Evolutionary conservation across 305 asterid genomes (phyloP).

Genomic region (Fraxinus dipetala): DNA sequence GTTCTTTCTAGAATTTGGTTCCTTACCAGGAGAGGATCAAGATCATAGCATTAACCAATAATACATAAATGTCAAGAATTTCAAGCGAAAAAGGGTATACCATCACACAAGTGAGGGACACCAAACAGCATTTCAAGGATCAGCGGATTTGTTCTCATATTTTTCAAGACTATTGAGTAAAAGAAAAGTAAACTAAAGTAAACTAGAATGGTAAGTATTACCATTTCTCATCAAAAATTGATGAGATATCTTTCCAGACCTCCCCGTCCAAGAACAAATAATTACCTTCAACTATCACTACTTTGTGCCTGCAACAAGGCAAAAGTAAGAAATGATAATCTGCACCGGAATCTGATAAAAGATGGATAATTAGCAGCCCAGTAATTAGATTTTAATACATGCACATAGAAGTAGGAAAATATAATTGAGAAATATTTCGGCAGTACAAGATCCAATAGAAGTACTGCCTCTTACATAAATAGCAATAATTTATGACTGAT

Average conservation of each 20-base stretch:
- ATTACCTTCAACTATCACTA: conserved; percentile 89
- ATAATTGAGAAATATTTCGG: conserved; percentile 11
- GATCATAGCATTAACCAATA: not conserved
- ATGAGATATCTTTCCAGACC: conserved; percentile 75
- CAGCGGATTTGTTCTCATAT: not conserved
- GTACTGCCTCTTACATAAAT: not conserved
- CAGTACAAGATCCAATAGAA: not conserved
- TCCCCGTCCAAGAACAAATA: conserved; percentile 78
- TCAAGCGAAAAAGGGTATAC: not conserved
- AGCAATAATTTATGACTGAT: not conserved
- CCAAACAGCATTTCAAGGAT: not conserved
- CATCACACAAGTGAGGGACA: not conserved
- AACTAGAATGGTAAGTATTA: conserved; percentile 23
- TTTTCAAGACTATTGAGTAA: conserved; percentile 8
- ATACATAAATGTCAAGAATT: not conserved
- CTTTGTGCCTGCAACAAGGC: conserved; percentile 70
- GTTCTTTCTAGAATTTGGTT: not conserved
- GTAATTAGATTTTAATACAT: conserved; percentile 8
- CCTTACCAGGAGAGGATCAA: not conserved
- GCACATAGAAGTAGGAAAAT: conserved; percentile 18
- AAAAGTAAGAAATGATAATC: conserved; percentile 7
- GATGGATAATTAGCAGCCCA: conserved; percentile 15
- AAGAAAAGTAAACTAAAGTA: not conserved
- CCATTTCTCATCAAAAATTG: conserved; percentile 86
- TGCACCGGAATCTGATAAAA: not conserved